phyloP scores from a whole-genome alignment of 495 filamentous ascomycete species.

The Xylaria palmicola region DNA sequence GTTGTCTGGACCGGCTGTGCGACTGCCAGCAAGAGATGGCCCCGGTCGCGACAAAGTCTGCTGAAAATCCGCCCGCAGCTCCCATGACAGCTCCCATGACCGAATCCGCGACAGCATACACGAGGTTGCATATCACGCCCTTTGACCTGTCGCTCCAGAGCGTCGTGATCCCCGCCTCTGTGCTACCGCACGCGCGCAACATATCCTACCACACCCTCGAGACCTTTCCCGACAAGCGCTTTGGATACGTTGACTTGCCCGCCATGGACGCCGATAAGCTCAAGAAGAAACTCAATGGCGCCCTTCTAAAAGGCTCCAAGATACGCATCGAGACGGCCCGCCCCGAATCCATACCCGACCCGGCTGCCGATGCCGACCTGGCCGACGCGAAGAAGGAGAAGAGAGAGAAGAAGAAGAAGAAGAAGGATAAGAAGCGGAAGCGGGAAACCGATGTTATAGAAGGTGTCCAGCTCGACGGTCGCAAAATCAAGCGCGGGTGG shows the following conservation, averaged over 20 bases:
- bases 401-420: conserved; percentile 42
- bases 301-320: conserved; percentile 80
- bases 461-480: conserved; percentile 69
- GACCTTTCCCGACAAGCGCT: conserved; percentile 84
- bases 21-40: conserved; percentile 6
- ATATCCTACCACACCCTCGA: conserved; percentile 81
- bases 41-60: not conserved
- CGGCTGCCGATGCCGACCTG: conserved; percentile 33
- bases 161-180: conserved; percentile 63
- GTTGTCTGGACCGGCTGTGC: not conserved
- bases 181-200: conserved; percentile 65
- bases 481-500: conserved; percentile 90
- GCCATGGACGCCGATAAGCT: conserved; percentile 79
- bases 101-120: conserved; percentile 30
- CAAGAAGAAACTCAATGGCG: conserved; percentile 89
- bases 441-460: conserved; percentile 60
- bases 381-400: conserved; percentile 34
- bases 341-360: conserved; percentile 42
- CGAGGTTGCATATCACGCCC: conserved; percentile 83
- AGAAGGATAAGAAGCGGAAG: conserved; percentile 61
- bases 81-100: conserved; percentile 4
- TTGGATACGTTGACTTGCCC: conserved; percentile 86
- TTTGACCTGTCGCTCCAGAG: conserved; percentile 69
- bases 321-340: conserved; percentile 78
- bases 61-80: conserved; percentile 1